Conservation (phyloP, 1,284 basidiomycete species). For the Trametes polyzona region DNA sequence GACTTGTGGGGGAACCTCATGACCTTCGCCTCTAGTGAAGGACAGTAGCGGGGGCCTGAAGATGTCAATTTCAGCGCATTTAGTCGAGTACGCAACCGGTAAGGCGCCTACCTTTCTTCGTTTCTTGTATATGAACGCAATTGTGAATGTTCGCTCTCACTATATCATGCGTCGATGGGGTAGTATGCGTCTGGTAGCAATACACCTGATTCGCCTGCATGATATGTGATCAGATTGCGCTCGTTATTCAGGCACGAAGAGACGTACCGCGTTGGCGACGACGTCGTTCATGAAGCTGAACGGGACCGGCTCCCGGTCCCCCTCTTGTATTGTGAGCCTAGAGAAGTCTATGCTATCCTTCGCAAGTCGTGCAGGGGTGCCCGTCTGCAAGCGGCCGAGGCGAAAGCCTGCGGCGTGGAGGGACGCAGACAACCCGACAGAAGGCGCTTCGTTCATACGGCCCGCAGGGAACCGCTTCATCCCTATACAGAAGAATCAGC, state of each 20-base stretch:
- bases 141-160: conserved; percentile 75
- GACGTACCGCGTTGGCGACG: conserved; percentile 46
- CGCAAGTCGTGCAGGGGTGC: conserved; percentile 84
- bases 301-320: conserved; percentile 61
- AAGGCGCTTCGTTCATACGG: conserved; percentile 77
- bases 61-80: background rate
- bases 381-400: conserved; percentile 85
- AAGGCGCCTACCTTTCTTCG: conserved; percentile 65
- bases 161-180: conserved; percentile 70
- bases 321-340: conserved; percentile 59
- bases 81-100: background rate
- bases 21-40: conserved; percentile 88
- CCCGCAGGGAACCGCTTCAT: conserved; percentile 82
- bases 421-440: conserved; percentile 76
- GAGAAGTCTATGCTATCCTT: conserved; percentile 72
- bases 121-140: conserved; percentile 86
- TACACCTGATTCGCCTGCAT: conserved; percentile 68
- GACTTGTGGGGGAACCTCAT: conserved; percentile 76
- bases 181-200: conserved; percentile 81
- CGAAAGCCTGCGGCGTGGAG: conserved; percentile 77
- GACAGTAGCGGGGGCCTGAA: conserved; percentile 87
- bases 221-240: background rate
- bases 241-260: background rate
- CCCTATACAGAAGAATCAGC: conserved; percentile 44
- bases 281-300: conserved; percentile 54